Evolutionary conservation across 2,329 filamentous ascomycete species (phyloP).

Genomic region (Apiospora saccharicola): DNA sequence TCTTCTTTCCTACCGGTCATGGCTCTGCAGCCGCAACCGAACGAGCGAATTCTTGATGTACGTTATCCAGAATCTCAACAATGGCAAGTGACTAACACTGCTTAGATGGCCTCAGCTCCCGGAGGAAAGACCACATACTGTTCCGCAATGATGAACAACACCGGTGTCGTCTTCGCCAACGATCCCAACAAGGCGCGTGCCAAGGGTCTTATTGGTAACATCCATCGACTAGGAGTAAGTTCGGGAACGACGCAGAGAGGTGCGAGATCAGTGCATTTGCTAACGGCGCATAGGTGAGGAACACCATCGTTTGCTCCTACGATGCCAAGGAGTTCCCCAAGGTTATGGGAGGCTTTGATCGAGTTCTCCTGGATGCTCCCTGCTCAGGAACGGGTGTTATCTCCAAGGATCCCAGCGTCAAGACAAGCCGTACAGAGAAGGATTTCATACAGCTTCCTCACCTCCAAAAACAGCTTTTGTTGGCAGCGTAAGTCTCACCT

Average conservation of each 20-base stretch:
- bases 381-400: slow-evolving; percentile 96
- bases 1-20: slow-evolving; percentile 98
- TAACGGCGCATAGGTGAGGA: slow-evolving; percentile 52
- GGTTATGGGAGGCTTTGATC: slow-evolving; percentile 94
- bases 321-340: slow-evolving; percentile 93
- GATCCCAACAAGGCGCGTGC: slow-evolving; percentile 92
- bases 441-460: slow-evolving; percentile 95
- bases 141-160: slow-evolving; percentile 98
- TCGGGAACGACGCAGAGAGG: not conserved
- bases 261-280: slow-evolving; percentile 62
- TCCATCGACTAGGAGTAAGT: slow-evolving; percentile 68
- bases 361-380: slow-evolving; percentile 66
- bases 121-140: slow-evolving; percentile 90
- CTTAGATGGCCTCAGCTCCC: slow-evolving; percentile 82
- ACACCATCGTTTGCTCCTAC: slow-evolving; percentile 94
- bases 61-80: not conserved
- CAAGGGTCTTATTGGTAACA: slow-evolving; percentile 97
- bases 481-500: slow-evolving; percentile 58
- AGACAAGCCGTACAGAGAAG: slow-evolving; percentile 96
- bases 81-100: not conserved
- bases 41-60: slow-evolving; percentile 22
- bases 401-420: slow-evolving; percentile 93
- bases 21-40: slow-evolving; percentile 58
- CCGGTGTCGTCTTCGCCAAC: slow-evolving; percentile 93
- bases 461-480: slow-evolving; percentile 91